Percentiles rank a stretch among this genome's conserved stretches.
Conservation (phyloP, 495 filamentous ascomycete species). For the Aspergillus affinis region DNA sequence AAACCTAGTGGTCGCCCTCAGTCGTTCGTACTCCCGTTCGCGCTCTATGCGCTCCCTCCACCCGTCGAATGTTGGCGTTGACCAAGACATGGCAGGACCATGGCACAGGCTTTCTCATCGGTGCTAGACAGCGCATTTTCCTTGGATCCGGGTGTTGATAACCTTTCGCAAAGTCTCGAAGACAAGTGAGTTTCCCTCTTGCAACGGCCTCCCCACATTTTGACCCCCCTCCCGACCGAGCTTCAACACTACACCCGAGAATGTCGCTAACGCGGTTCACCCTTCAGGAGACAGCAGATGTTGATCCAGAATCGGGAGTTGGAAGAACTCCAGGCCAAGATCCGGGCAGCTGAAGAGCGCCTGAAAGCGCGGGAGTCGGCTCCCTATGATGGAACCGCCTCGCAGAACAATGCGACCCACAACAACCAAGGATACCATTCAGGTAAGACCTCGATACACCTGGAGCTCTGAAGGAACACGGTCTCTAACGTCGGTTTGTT, state of each 20-base stretch:
- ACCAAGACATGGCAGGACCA: conserved; percentile 58
- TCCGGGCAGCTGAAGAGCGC: conserved; percentile 81
- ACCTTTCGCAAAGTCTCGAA: conserved; percentile 74
- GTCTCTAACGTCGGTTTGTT: conserved; percentile 11
- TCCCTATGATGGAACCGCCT: conserved; percentile 10
- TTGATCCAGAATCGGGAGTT: conserved; percentile 75
- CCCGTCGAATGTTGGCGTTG: conserved; percentile 19
- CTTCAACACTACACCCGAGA: neutral
- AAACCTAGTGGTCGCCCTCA: conserved; percentile 76
- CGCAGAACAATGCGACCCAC: conserved; percentile 8
- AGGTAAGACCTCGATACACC: neutral
- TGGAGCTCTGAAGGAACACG: neutral
- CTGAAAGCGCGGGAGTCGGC: conserved; percentile 54
- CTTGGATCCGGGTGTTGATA: conserved; percentile 75
- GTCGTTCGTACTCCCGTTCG: conserved; percentile 61
- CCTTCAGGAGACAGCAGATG: conserved; percentile 63
- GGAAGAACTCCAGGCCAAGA: conserved; percentile 76
- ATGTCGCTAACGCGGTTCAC: neutral
- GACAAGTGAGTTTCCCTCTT: conserved; percentile 65
- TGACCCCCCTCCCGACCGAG: neutral
- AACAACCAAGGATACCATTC: conserved; percentile 21
- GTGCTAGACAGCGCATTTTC: conserved; percentile 87
- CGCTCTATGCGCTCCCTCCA: conserved; percentile 4
- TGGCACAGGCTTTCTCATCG: conserved; percentile 82
- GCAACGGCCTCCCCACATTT: neutral